phyloP scores from a whole-genome alignment of 2,329 filamentous ascomycete species.

The Pyricularia pennisetigena region DNA sequence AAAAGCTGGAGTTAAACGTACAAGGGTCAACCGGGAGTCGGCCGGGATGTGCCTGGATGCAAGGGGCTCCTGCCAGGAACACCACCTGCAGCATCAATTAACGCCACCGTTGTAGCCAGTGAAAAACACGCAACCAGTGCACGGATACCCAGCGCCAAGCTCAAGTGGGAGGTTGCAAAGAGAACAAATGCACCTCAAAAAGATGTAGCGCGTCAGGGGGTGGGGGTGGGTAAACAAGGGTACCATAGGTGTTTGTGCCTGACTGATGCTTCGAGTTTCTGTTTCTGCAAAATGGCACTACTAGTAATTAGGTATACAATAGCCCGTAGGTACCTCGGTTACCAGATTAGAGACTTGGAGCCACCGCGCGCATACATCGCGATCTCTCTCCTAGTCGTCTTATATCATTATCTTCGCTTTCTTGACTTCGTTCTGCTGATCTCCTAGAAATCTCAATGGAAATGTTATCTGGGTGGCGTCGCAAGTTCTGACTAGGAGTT shows the following conservation, averaged over 20 bases:
- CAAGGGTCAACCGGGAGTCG: slow-evolving; percentile 2
- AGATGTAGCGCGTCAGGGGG: not conserved
- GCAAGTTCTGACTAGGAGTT: not conserved
- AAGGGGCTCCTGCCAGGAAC: slow-evolving; percentile 2
- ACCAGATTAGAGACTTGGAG: not conserved
- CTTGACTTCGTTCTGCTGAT: not conserved
- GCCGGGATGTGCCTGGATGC: slow-evolving; percentile 1
- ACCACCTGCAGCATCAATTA: not conserved
- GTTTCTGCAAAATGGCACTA: too few species aligned
- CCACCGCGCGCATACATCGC: not conserved
- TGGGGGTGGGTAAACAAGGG: not conserved
- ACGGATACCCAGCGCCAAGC: not conserved
- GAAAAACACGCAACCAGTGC: not conserved
- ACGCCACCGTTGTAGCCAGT: not conserved
- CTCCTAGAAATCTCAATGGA: not conserved
- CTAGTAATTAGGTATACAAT: too few species aligned
- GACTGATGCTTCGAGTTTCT: not conserved
- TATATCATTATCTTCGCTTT: not conserved
- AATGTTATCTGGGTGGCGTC: not conserved
- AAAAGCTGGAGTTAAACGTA: not conserved
- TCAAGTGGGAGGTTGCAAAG: not conserved
- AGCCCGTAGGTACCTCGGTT: not conserved
- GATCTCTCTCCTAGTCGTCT: not conserved
- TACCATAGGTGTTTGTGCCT: not conserved
- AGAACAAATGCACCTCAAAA: not conserved